Percentiles rank a stretch among this genome's conserved stretches.
These are phyloP conservation scores for Saccharomyces hybrid DNA, from an alignment of 1,139 yeast species.

Conservation along the genomic window DNA sequence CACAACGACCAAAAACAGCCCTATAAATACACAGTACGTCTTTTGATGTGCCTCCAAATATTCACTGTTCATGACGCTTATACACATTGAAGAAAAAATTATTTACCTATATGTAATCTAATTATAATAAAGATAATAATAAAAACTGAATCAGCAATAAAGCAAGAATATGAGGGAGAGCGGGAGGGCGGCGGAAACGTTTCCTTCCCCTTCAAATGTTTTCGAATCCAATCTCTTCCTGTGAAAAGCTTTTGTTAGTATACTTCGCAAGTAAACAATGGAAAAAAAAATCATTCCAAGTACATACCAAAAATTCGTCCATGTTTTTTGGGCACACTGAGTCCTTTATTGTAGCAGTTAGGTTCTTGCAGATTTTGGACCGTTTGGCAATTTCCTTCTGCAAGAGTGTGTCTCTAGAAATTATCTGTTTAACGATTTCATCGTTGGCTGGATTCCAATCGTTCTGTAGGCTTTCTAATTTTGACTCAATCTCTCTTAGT, in stretches of 20 bases:
- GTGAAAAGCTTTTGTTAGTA: conserved; percentile 4
- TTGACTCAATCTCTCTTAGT: conserved; percentile 6
- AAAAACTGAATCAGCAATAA: neutral
- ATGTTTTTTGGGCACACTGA: conserved; percentile 18
- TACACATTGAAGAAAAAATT: neutral
- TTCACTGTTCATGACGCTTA: neutral
- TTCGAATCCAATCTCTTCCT: conserved; percentile 23
- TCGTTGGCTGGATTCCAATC: conserved; percentile 17
- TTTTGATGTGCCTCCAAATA: neutral
- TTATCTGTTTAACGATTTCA: conserved; percentile 6
- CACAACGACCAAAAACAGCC: neutral
- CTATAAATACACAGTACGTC: neutral
- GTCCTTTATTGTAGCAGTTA: conserved; percentile 19
- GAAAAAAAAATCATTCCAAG: neutral
- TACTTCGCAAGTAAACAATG: neutral
- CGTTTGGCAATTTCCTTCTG: conserved; percentile 15
- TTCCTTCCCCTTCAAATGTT: neutral
- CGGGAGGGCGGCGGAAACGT: neutral
- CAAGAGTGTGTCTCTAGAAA: conserved; percentile 10
- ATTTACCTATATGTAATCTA: neutral
- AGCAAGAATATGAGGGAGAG: neutral
- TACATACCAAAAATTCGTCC: conserved; percentile 22
- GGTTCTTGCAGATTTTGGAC: conserved; percentile 11
- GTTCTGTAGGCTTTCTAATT: conserved; percentile 9
- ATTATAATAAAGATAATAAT: neutral